A percentile compares a stretch with the other conserved stretches of the same genome.
Conservation (phyloP, 192 early-diverging fungal genomes). For the Gaertneriomyces sp. region DNA sequence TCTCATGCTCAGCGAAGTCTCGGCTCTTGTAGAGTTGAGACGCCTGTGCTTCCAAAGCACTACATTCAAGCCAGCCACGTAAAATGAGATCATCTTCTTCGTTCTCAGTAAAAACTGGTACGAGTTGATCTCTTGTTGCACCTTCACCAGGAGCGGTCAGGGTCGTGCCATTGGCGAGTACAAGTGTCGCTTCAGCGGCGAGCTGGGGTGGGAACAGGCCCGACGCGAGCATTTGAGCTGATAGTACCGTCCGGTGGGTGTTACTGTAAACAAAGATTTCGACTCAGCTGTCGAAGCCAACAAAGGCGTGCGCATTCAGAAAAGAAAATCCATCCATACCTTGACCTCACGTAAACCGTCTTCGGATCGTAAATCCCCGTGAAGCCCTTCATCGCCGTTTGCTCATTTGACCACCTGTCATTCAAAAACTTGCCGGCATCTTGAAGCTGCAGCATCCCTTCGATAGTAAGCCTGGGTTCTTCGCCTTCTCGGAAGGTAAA, state of each 20-base stretch:
- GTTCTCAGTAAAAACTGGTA: constrained; percentile 23
- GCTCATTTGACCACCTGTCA: constrained; percentile 2
- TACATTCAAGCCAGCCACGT: constrained; percentile 27
- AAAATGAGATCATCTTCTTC: constrained; percentile 20
- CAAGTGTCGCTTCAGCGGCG: constrained; percentile 1
- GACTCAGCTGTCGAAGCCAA: too few species aligned
- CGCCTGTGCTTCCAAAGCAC: constrained; percentile 4
- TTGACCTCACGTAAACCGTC: constrained; percentile 1
- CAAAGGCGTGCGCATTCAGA: too few species aligned
- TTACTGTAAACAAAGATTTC: background rate
- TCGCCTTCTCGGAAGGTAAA: constrained; percentile 5
- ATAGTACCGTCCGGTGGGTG: constrained; percentile 6
- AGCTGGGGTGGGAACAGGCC: background rate
- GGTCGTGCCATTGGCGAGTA: constrained; percentile 15
- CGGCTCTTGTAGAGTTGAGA: background rate
- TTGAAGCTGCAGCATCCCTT: constrained; percentile 15
- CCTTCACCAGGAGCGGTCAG: background rate
- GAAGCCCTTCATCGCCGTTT: background rate
- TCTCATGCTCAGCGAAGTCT: too few species aligned
- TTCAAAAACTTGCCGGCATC: constrained; percentile 7
- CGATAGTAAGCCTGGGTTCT: constrained; percentile 25
- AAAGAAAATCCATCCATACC: background rate
- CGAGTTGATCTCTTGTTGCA: background rate
- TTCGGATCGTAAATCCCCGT: constrained; percentile 4
- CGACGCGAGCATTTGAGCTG: background rate